Base-by-base conservation (phyloP, 805 yeast genomes). In the Yamadazyma philogaea region DNA sequence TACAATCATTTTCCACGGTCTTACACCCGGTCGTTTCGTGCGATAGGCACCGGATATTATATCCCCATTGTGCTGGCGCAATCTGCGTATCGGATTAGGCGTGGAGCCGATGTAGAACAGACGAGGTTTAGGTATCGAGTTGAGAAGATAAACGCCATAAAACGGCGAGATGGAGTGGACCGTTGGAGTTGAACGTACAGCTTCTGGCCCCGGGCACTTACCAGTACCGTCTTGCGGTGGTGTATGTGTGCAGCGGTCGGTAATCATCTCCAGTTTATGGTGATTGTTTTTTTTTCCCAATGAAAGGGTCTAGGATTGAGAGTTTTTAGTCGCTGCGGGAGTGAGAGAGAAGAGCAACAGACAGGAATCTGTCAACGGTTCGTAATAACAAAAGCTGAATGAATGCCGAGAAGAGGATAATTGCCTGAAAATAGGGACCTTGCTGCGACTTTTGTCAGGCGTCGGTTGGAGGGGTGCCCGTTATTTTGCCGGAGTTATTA, bases 71-170 rank as follows among this genome's bases (percentile, higher is more conserved):
- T 87, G 96, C 52, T 87, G 96, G 30, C 88, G 57, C 3, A 87
- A 66, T 37, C 96, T 60, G 49, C 75, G 53, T 3, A 65, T 55
- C 0, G 95, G 95, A 53, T 85, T 77, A 1, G 93, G 91, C 0
- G 95, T 84, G 0, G 95, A 86, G 0, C 96, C 96, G 3, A 87
- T 76, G 54, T 87, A 87, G 52, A 81, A 81, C 7, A 84, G 75
- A 31, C 66, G 66, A 17, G 78, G 77, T 49, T 76, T 78, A 8
- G 77, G 71, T 3, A 73, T 53, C 0, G 91, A 84, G 46, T 79
- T 78, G 7, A 87, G 63, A 2, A 87, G 60, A 55, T 87, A 87
- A 34, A 86, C 87, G 39, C 88, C 81, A 57, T 87, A 87, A 44
- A 85, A 76, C 2, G 34, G 28, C 4, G 30, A 12, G 30, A 34